phyloP scores from a whole-genome alignment of 1,284 basidiomycete genomes.

The Pisolithus thermaeus region DNA sequence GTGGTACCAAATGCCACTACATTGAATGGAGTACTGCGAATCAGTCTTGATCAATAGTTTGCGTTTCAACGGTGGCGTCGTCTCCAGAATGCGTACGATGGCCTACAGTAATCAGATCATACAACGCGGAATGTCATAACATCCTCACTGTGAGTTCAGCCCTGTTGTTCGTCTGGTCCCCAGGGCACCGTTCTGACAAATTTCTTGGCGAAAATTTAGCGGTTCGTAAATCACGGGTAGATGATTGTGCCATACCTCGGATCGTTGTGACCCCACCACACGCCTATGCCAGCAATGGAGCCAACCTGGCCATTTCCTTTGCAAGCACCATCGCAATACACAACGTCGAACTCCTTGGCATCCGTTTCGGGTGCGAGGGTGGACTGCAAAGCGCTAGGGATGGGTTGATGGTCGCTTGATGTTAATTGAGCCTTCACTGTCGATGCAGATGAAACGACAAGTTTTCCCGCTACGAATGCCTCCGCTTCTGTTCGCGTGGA shows the following conservation, averaged over 20 bases:
- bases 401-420: background rate
- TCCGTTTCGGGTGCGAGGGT: constrained; percentile 7
- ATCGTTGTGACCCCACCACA: constrained; percentile 69
- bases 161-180: constrained; percentile 82
- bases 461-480: constrained; percentile 26
- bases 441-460: constrained; percentile 1
- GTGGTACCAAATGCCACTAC: constrained; percentile 31
- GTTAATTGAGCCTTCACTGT: background rate
- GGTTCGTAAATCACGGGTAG: background rate
- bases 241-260: constrained; percentile 38
- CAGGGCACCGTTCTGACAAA: constrained; percentile 72
- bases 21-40: constrained; percentile 70
- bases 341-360: constrained; percentile 32
- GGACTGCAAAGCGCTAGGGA: background rate
- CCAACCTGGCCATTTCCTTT: constrained; percentile 62
- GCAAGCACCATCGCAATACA: constrained; percentile 83
- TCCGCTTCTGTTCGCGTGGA: constrained; percentile 45
- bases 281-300: constrained; percentile 65
- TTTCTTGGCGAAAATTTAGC: constrained; percentile 43
- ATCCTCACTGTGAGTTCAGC: constrained; percentile 72
- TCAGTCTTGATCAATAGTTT: constrained; percentile 70
- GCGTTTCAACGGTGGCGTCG: constrained; percentile 44
- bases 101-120: constrained; percentile 42
- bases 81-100: constrained; percentile 68
- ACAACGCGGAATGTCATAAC: background rate